Percentiles rank a stretch among this genome's conserved stretches.
phyloP scores from a whole-genome alignment of 495 filamentous ascomycete genomes.

The Penicillium nucicola region DNA sequence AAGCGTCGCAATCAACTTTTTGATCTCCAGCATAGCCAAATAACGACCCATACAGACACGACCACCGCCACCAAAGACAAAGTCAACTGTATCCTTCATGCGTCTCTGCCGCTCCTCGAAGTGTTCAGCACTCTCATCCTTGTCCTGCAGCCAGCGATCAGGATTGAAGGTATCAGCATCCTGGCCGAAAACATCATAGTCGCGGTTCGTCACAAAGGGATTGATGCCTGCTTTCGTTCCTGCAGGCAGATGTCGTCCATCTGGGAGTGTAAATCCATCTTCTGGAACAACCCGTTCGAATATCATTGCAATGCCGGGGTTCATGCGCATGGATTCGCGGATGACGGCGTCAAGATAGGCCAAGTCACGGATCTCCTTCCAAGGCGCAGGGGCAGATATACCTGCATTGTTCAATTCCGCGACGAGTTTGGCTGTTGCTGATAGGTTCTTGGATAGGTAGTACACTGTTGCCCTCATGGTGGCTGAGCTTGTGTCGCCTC shows the following conservation, averaged over 20 bases:
- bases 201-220: slow-evolving; percentile 54
- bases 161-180: slow-evolving; percentile 54
- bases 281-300: slow-evolving; percentile 65
- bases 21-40: slow-evolving; percentile 72
- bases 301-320: slow-evolving; percentile 59
- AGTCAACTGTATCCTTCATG: slow-evolving; percentile 29
- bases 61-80: slow-evolving; percentile 62
- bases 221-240: slow-evolving; percentile 61
- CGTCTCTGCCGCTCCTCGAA: slow-evolving; percentile 14
- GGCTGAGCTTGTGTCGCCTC: slow-evolving; percentile 26
- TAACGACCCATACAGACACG: slow-evolving; percentile 71
- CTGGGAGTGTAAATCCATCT: slow-evolving; percentile 50
- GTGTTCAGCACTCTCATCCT: slow-evolving; percentile 10
- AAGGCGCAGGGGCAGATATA: slow-evolving; percentile 11
- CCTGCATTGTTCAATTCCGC: slow-evolving; percentile 12
- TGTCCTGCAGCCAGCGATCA: slow-evolving; percentile 57
- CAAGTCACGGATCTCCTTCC: slow-evolving; percentile 14
- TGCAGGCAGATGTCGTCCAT: slow-evolving; percentile 43
- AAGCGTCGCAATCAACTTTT: slow-evolving; percentile 73
- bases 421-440: slow-evolving; percentile 6
- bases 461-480: slow-evolving; percentile 23
- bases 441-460: slow-evolving; percentile 17
- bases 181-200: slow-evolving; percentile 51
- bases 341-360: slow-evolving; percentile 29
- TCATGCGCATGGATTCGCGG: slow-evolving; percentile 53